phyloP scores from a whole-genome alignment of 495 filamentous ascomycete species.

The Eremomyces bilateralis region DNA sequence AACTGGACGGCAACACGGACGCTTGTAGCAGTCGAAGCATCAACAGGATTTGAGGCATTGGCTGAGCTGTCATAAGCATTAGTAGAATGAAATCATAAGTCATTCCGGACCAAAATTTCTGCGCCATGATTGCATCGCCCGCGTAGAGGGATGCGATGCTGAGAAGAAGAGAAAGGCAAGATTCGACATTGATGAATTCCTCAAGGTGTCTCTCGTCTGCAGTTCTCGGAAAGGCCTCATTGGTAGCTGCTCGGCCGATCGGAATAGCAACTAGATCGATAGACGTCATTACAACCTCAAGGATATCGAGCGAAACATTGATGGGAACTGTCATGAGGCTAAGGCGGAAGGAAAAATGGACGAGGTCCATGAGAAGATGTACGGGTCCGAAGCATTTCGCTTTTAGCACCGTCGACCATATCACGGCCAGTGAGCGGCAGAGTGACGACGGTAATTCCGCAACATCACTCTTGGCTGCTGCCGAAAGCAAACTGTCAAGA shows the following conservation, averaged over 20 bases:
- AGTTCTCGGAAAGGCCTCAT: constrained; percentile 22
- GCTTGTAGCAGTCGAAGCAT: constrained; percentile 36
- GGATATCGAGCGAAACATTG: constrained; percentile 28
- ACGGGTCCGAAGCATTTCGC: constrained; percentile 38
- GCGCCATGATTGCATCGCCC: constrained; percentile 21
- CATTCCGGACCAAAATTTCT: constrained; percentile 35
- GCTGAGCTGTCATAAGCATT: constrained; percentile 30
- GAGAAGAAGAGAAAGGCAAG: constrained; percentile 35
- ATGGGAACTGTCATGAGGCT: too few relatives aligned
- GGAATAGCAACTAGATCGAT: constrained; percentile 16
- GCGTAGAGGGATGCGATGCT: constrained; percentile 32
- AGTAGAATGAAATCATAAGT: constrained; percentile 41
- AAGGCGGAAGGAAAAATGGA: constrained; percentile 30
- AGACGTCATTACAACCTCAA: constrained; percentile 24
- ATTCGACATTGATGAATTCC: constrained; percentile 31
- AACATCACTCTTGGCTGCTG: constrained; percentile 16
- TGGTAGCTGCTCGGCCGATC: constrained; percentile 8
- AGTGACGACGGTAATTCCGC: constrained; percentile 31
- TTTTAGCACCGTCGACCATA: constrained; percentile 41
- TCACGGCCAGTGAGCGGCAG: constrained; percentile 26
- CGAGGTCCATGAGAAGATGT: constrained; percentile 33
- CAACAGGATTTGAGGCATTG: constrained; percentile 33
- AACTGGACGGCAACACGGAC: constrained; percentile 31
- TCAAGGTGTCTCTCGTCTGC: constrained; percentile 40
- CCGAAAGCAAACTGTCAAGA: constrained; percentile 29